Percentiles rank a stretch among this genome's conserved stretches.
Evolutionary conservation across 2,329 filamentous ascomycete genomes (phyloP).

Genomic region (Colletotrichum cordylinicola): DNA sequence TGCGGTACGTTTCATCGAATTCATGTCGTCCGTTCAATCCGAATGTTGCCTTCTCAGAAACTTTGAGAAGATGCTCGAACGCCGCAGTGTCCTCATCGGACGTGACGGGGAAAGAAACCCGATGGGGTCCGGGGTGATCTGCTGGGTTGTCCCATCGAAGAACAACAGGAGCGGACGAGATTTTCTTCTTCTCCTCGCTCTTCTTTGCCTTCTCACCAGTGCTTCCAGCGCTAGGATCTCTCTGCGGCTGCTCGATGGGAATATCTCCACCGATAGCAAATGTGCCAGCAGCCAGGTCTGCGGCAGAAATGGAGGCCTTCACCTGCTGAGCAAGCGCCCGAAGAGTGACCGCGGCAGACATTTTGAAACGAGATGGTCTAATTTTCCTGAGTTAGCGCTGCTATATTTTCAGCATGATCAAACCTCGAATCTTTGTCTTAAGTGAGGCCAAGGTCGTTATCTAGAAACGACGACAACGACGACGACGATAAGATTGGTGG

Average conservation of each 20-base stretch:
- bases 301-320: background rate
- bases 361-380: background rate
- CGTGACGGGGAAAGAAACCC: background rate
- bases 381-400: too few relatives aligned
- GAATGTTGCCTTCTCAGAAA: constrained; percentile 39
- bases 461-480: too few relatives aligned
- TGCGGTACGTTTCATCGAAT: constrained; percentile 57
- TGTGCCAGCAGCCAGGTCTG: background rate
- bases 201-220: background rate
- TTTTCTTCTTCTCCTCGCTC: background rate
- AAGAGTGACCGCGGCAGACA: background rate
- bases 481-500: too few relatives aligned
- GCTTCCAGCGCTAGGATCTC: too few relatives aligned
- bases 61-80: background rate
- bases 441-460: fast-evolving
- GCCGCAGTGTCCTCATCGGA: background rate
- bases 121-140: background rate
- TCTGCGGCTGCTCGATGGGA: background rate
- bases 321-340: background rate
- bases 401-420: too few relatives aligned
- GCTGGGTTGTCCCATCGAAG: background rate
- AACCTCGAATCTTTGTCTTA: too few relatives aligned
- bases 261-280: background rate
- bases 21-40: constrained; percentile 51
- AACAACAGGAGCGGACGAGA: background rate